Evolutionary conservation across 331 rosid species (phyloP).

Genomic region (Quercus lobata): DNA sequence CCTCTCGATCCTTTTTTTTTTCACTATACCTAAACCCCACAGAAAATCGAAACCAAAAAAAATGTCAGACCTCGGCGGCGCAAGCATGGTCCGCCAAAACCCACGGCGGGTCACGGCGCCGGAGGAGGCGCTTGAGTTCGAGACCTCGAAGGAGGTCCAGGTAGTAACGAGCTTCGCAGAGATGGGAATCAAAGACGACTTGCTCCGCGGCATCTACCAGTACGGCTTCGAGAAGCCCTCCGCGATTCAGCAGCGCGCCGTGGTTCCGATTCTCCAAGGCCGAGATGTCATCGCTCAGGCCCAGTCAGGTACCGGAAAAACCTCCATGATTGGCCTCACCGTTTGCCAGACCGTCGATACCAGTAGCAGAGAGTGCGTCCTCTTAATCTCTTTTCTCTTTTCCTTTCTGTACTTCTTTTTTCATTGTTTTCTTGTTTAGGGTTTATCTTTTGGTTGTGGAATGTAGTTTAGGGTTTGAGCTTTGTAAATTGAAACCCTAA

Average conservation of each 20-base stretch:
- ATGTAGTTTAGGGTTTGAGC: too few species aligned
- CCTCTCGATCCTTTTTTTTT: neutral
- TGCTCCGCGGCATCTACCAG: conserved; percentile 84
- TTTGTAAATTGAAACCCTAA: too few species aligned
- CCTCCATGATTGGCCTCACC: conserved; percentile 94
- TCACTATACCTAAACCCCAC: neutral
- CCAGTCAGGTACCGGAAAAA: conserved; percentile 98
- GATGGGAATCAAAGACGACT: conserved; percentile 89
- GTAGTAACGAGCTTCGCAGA: conserved; percentile 77
- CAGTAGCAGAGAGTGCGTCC: conserved; percentile 64
- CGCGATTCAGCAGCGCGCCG: conserved; percentile 96
- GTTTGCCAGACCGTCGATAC: conserved; percentile 91
- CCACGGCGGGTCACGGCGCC: conserved; percentile 41
- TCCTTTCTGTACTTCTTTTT: neutral
- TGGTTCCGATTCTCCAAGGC: conserved; percentile 82
- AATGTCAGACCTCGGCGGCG: conserved; percentile 42
- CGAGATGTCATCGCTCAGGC: conserved; percentile 99
- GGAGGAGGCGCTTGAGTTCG: conserved; percentile 76
- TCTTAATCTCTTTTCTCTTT: neutral
- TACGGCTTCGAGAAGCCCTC: conserved; percentile 98
- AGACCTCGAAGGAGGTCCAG: conserved; percentile 45
- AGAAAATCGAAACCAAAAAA: too few species aligned
- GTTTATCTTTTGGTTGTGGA: too few species aligned
- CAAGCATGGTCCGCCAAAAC: conserved; percentile 76
- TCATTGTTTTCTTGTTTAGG: too few species aligned